phyloP scores from a whole-genome alignment of 805 yeast genomes.

The Lipomyces sp. region DNA sequence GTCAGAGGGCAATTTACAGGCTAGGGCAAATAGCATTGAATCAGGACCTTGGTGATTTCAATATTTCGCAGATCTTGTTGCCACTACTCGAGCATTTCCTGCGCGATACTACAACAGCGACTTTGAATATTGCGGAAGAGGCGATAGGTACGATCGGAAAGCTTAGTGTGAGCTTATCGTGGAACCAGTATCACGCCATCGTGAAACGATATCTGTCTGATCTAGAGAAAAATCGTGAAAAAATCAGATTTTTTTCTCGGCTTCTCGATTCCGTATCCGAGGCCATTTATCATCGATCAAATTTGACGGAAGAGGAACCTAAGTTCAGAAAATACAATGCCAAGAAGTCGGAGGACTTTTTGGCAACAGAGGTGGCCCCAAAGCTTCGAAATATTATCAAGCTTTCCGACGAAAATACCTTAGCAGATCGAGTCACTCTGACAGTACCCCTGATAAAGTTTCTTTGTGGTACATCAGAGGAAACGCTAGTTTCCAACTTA shows the following conservation, averaged over 20 bases:
- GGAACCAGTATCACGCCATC: constrained; percentile 81
- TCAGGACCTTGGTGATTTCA: constrained; percentile 53
- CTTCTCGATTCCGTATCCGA: constrained; percentile 62
- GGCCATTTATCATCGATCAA: constrained; percentile 45
- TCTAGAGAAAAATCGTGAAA: constrained; percentile 49
- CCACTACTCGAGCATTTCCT: constrained; percentile 81
- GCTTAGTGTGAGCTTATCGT: constrained; percentile 62
- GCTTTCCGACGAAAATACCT: constrained; percentile 75
- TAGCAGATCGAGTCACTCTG: constrained; percentile 73
- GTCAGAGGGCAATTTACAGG: constrained; percentile 80
- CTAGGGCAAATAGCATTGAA: constrained; percentile 55
- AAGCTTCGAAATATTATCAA: constrained; percentile 61
- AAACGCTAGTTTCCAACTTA: constrained; percentile 59
- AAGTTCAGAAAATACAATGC: constrained; percentile 20
- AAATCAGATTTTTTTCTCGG: constrained; percentile 27
- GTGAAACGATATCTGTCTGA: constrained; percentile 67
- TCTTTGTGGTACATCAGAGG: constrained; percentile 63
- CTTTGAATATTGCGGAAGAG: constrained; percentile 48
- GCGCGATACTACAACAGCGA: constrained; percentile 50
- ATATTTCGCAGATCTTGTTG: constrained; percentile 76
- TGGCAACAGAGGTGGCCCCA: constrained; percentile 64
- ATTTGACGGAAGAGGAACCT: constrained; percentile 28
- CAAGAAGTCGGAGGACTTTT: constrained; percentile 51
- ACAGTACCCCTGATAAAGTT: constrained; percentile 79
- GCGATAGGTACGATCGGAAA: constrained; percentile 65